These are phyloP conservation scores for Suillus plorans DNA, from an alignment of 768 basidiomycete species.

Conservation along the genomic window DNA sequence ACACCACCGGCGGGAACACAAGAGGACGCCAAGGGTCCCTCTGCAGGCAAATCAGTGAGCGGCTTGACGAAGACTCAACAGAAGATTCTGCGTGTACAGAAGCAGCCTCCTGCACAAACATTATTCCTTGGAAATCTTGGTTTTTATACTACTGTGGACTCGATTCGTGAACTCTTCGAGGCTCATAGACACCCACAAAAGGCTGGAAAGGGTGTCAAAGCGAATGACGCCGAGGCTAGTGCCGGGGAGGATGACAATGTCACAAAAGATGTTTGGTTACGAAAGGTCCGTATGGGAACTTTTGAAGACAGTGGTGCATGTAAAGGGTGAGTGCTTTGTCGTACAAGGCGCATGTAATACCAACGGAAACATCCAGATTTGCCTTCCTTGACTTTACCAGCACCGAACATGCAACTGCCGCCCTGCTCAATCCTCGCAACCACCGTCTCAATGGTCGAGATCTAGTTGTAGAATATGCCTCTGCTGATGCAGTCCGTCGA, in stretches of 20 bases:
- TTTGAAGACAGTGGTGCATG: conserved; percentile 95
- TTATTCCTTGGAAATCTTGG: conserved; percentile 93
- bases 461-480: conserved; percentile 88
- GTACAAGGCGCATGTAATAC: neutral
- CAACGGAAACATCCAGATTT: conserved; percentile 52
- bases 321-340: conserved; percentile 72
- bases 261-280: conserved; percentile 51
- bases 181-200: conserved; percentile 48
- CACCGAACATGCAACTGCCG: conserved; percentile 75
- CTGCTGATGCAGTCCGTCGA: conserved; percentile 82
- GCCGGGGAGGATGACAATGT: conserved; percentile 22
- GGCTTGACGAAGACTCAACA: conserved; percentile 66
- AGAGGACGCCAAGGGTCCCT: conserved; percentile 32
- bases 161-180: conserved; percentile 72
- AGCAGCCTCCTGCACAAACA: conserved; percentile 80
- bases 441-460: conserved; percentile 81
- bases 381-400: conserved; percentile 91
- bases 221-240: conserved; percentile 28
- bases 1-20: conserved; percentile 35
- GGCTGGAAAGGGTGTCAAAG: conserved; percentile 33
- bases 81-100: conserved; percentile 75
- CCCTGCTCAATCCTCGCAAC: conserved; percentile 81
- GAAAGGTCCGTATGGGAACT: conserved; percentile 89
- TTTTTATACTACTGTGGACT: conserved; percentile 83
- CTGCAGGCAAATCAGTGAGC: conserved; percentile 24